A percentile compares a stretch with the other conserved stretches of the same genome.
Evolutionary conservation across 495 filamentous ascomycete species (phyloP).

Genomic region (Penicillium maclennaniae): DNA sequence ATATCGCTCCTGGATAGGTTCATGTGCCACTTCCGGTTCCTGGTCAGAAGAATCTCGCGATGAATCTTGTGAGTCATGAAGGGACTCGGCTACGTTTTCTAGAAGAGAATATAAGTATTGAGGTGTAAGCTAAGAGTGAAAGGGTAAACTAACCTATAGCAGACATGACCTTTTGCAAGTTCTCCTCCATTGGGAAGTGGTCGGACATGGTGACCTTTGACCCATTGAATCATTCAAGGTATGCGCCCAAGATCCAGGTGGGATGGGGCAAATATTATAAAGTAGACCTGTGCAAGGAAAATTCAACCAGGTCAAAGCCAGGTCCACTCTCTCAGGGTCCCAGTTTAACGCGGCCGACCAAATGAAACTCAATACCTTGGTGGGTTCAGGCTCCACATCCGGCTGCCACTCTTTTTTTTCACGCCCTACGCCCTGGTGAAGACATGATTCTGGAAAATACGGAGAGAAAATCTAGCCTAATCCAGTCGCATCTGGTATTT

Average conservation of each 20-base stretch:
- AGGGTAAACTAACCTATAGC: conserved; percentile 14
- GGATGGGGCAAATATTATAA: conserved; percentile 8
- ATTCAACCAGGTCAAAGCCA: conserved; percentile 1
- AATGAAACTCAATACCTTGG: conserved; percentile 10
- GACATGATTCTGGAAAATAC: conserved; percentile 8
- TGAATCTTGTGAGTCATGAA: conserved; percentile 13
- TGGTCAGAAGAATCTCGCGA: conserved; percentile 12
- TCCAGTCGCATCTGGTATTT: conserved; percentile 15
- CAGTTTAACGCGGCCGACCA: conserved; percentile 5
- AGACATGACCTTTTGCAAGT: conserved; percentile 24
- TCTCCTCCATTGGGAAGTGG: conserved; percentile 19
- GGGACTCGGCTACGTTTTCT: conserved; percentile 16
- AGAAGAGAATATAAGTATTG: not conserved
- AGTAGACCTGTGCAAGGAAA: conserved; percentile 5
- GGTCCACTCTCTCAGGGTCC: conserved; percentile 10
- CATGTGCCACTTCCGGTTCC: conserved; percentile 23
- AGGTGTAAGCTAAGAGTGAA: not conserved
- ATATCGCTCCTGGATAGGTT: conserved; percentile 31
- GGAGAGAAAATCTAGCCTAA: conserved; percentile 5
- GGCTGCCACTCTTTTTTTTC: conserved; percentile 12
- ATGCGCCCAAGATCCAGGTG: conserved; percentile 3
- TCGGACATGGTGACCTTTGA: conserved; percentile 16
- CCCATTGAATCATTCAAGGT: conserved; percentile 1
- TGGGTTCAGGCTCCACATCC: conserved; percentile 17
- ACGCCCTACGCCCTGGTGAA: conserved; percentile 11